These are phyloP conservation scores for Venturiaceae sp. DNA, from an alignment of 2,329 filamentous ascomycete genomes.

Conservation along the genomic window DNA sequence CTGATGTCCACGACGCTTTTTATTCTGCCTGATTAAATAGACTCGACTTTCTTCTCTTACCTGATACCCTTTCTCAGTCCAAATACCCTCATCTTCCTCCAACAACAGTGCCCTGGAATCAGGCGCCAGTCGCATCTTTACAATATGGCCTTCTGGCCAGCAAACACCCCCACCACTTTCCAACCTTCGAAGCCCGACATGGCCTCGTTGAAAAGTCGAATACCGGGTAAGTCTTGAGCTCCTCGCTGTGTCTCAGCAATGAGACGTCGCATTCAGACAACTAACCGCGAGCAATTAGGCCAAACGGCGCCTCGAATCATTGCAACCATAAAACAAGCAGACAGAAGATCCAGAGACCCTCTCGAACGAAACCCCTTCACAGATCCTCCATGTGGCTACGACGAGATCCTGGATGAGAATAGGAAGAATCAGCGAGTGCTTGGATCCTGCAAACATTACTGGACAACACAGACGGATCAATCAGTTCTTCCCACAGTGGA, in stretches of 20 bases:
- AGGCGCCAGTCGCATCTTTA: neutral
- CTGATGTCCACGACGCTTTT: no score
- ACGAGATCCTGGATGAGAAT: constrained; percentile 4
- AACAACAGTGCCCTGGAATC: no score
- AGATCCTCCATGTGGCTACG: constrained; percentile 7
- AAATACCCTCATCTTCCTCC: neutral
- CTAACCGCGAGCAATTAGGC: constrained; percentile 17
- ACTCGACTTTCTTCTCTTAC: neutral
- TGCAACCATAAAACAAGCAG: constrained; percentile 19
- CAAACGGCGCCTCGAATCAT: constrained; percentile 41
- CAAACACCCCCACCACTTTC: neutral
- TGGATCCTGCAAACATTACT: constrained; percentile 5
- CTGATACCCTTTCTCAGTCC: neutral
- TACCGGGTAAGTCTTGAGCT: neutral
- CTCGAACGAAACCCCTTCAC: constrained; percentile 7
- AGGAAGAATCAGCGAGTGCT: neutral
- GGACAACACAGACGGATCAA: constrained; percentile 5
- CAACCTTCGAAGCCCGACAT: neutral
- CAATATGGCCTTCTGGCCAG: neutral
- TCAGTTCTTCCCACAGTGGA: neutral
- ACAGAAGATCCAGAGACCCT: constrained; percentile 15
- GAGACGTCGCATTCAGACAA: neutral
- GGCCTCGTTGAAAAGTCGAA: neutral
- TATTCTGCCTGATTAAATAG: neutral
- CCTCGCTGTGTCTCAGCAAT: neutral